Percentiles rank a stretch among this genome's conserved stretches.
phyloP scores from a whole-genome alignment of 176 grass and related monocot species.

The Oryza australiensis region DNA sequence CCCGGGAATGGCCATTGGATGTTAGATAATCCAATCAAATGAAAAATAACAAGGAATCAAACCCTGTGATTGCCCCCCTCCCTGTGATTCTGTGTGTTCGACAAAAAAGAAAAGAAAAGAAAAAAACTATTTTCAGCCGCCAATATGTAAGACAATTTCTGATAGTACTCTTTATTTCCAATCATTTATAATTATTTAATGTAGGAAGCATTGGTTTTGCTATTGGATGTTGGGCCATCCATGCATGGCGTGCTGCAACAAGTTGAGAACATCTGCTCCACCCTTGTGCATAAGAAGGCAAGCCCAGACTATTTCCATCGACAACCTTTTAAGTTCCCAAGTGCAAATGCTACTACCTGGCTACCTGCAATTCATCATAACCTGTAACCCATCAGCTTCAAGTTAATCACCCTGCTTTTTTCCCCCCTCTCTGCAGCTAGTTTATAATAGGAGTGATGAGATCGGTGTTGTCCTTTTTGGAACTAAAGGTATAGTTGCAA shows the following conservation, averaged over 20 bases:
- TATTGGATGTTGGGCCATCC: slow-evolving; percentile 86
- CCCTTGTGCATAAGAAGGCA: slow-evolving; percentile 87
- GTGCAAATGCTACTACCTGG: not conserved
- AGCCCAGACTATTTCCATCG: slow-evolving; percentile 5
- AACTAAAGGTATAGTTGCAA: slow-evolving; percentile 56
- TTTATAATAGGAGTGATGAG: slow-evolving; percentile 70
- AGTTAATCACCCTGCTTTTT: not conserved
- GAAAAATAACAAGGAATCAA: not conserved
- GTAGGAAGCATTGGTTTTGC: slow-evolving; percentile 75
- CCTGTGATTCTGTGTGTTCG: not conserved
- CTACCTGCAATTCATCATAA: not conserved
- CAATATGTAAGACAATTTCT: not conserved
- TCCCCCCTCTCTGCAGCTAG: slow-evolving; percentile 50
- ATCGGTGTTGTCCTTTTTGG: slow-evolving; percentile 79
- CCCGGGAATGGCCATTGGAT: not conserved
- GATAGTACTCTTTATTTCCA: not conserved
- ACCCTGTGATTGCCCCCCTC: no score
- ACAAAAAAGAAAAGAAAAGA: not conserved
- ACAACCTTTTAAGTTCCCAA: not conserved
- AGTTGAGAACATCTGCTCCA: slow-evolving; percentile 64
- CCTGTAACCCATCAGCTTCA: not conserved
- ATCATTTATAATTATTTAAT: not conserved
- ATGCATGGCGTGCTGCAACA: slow-evolving; percentile 80
- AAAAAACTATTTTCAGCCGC: not conserved
- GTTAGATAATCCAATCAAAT: not conserved